Evolutionary conservation across 345 rosid genomes (phyloP).

Genomic region (rapeseed (Brassica napus)): Da-Ae NC_063444.1:46036501-46037000

Average conservation of each 20-base stretch:
- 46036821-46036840: not conserved
- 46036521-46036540: constrained; percentile 7
- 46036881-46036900: constrained; percentile 25
- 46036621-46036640: too few species aligned
- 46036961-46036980: constrained; percentile 22
- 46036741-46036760: too few species aligned
- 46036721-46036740: too few species aligned
- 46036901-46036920: constrained; percentile 22
- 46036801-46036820: not conserved
- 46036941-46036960: constrained; percentile 9
- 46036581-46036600: too few species aligned
- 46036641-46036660: too few species aligned
- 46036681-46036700: too few species aligned
- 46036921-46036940: constrained; percentile 19
- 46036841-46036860: constrained; percentile 8
- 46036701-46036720: too few species aligned
- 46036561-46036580: too few species aligned
- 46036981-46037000: constrained; percentile 21
- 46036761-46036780: too few species aligned
- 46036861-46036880: constrained; percentile 20
- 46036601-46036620: too few species aligned
- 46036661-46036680: too few species aligned
- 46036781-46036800: not conserved
- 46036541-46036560: too few species aligned
- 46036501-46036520: constrained; percentile 5